Conservation (phyloP, 768 basidiomycete genomes). For the Sarcodon sp. region DNA sequence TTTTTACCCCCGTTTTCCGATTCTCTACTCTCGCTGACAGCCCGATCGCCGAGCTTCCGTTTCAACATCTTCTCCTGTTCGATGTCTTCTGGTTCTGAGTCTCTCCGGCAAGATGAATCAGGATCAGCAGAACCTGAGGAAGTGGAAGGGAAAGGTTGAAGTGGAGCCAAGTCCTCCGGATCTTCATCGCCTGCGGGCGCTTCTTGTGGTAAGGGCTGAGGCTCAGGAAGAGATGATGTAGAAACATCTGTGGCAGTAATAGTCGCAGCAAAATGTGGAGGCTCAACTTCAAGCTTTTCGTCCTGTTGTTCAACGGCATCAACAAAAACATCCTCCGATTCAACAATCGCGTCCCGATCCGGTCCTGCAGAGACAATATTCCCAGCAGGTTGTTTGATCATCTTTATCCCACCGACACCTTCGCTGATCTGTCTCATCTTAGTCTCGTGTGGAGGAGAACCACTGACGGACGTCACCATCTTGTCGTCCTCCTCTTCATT, state of each 20-base stretch:
- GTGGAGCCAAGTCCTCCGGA: background rate
- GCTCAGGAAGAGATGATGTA: background rate
- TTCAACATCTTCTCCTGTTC: conserved; percentile 49
- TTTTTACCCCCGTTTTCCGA: background rate
- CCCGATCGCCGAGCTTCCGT: conserved; percentile 58
- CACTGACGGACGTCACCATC: conserved; percentile 14
- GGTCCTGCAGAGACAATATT: conserved; percentile 4
- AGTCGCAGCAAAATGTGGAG: background rate
- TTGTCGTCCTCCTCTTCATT: background rate
- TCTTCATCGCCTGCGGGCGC: background rate
- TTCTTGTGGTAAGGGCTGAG: background rate
- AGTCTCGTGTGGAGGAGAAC: conserved; percentile 68
- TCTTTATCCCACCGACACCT: conserved; percentile 63
- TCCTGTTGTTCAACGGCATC: background rate
- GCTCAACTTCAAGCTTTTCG: background rate
- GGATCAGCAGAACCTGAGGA: background rate
- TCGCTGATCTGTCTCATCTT: conserved; percentile 70
- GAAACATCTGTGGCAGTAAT: background rate
- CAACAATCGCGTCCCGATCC: background rate
- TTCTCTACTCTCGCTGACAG: conserved; percentile 37
- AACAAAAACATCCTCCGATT: background rate
- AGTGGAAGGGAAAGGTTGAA: background rate
- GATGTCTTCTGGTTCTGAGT: conserved; percentile 16
- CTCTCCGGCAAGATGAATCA: conserved; percentile 4
- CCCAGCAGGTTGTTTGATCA: conserved; percentile 17